A percentile compares a stretch with the other conserved stretches of the same genome.
phyloP scores from a whole-genome alignment of 805 yeast genomes.

The Saturnispora halmiae region DNA sequence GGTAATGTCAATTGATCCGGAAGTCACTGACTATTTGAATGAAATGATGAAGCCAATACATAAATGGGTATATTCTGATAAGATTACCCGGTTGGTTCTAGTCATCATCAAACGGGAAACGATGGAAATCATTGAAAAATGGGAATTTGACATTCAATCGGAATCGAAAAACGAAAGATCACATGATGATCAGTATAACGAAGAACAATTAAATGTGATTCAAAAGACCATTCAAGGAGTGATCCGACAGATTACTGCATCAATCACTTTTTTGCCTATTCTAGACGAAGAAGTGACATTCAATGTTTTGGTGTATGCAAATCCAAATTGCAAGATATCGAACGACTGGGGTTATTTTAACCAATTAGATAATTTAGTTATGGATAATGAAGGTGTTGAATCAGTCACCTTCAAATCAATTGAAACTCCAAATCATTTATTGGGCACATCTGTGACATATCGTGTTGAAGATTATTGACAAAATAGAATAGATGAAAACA shows the following conservation, averaged over 20 bases:
- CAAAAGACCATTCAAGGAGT: slow-evolving; percentile 77
- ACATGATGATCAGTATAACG: slow-evolving; percentile 18
- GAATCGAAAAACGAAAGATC: slow-evolving; percentile 7
- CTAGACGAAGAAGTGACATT: slow-evolving; percentile 60
- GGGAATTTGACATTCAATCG: slow-evolving; percentile 53
- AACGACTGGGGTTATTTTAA: slow-evolving; percentile 67
- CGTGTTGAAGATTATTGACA: slow-evolving; percentile 20
- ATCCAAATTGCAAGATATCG: slow-evolving; percentile 58
- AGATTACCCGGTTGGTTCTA: slow-evolving; percentile 58
- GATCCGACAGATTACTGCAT: slow-evolving; percentile 80
- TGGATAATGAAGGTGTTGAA: slow-evolving; percentile 47
- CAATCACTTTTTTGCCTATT: slow-evolving; percentile 77
- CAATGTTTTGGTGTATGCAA: slow-evolving; percentile 77
- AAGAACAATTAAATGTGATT: slow-evolving; percentile 34
- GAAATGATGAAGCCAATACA: slow-evolving; percentile 61
- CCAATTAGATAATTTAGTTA: slow-evolving; percentile 41
- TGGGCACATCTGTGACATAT: slow-evolving; percentile 66
- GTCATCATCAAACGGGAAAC: slow-evolving; percentile 63
- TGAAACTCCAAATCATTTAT: slow-evolving; percentile 55
- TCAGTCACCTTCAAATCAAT: slow-evolving; percentile 62
- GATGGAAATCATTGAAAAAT: slow-evolving; percentile 65
- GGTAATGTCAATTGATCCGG: slow-evolving; percentile 65
- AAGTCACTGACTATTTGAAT: slow-evolving; percentile 59
- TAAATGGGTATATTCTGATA: slow-evolving; percentile 64
- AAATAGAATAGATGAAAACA: neutral